Percentiles rank a stretch among this genome's conserved stretches.
phyloP scores from a whole-genome alignment of 805 yeast species.

The Zygoascus ofunaensis region DNA sequence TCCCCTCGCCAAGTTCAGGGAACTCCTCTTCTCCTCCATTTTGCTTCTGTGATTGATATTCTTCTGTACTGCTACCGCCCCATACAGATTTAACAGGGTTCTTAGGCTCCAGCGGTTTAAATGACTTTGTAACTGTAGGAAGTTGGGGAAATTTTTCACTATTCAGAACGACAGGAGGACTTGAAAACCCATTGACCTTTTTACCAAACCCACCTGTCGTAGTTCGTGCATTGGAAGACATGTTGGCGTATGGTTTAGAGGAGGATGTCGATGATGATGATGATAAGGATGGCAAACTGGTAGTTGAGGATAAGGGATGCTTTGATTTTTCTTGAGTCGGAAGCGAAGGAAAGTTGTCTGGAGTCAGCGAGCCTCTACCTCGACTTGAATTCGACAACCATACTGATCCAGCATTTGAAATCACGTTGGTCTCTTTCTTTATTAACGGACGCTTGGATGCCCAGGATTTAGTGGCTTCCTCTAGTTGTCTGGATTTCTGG shows the following conservation, averaged over 20 bases:
- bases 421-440: neutral
- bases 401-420: neutral
- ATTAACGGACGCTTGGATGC: neutral
- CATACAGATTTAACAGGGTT: neutral
- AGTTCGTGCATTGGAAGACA: neutral
- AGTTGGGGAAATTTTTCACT: neutral
- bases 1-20: neutral
- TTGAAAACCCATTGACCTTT: neutral
- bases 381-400: neutral
- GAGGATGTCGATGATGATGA: neutral
- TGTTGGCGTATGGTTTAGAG: neutral
- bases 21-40: too few relatives aligned
- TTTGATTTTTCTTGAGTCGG: constrained; percentile 3
- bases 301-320: neutral
- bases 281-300: too few relatives aligned
- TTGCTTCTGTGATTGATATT: too few relatives aligned
- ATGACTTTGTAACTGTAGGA: neutral
- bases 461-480: neutral
- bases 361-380: neutral
- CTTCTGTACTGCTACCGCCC: too few relatives aligned
- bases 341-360: constrained; percentile 41
- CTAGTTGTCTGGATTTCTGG: neutral
- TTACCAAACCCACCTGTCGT: neutral
- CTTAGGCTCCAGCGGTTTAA: neutral
- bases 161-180: neutral